phyloP scores from a whole-genome alignment of 192 early-diverging fungal species.

The Coemansia sp. region DNA sequence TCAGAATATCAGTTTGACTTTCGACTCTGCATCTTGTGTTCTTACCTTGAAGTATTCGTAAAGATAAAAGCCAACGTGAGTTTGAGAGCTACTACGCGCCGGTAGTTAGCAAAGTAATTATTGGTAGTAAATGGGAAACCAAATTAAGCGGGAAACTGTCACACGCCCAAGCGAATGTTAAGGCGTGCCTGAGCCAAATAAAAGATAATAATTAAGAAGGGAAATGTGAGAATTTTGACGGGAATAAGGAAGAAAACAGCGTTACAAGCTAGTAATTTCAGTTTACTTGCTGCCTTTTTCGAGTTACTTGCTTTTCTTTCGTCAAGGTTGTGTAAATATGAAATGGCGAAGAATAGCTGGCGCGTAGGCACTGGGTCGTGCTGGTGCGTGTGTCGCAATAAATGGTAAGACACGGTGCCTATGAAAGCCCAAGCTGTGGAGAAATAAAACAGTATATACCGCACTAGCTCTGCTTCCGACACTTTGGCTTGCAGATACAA shows the following conservation, averaged over 20 bases:
- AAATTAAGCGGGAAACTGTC: background rate
- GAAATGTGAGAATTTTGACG: background rate
- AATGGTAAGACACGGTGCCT: background rate
- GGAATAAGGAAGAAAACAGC: conserved; percentile 7
- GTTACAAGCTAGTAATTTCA: conserved; percentile 12
- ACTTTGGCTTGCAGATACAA: background rate
- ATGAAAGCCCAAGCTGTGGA: background rate
- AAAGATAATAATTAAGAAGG: background rate
- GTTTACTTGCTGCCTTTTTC: background rate
- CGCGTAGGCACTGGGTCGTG: background rate
- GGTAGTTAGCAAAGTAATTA: background rate
- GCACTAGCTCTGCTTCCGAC: background rate
- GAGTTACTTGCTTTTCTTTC: background rate
- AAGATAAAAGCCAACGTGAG: background rate
- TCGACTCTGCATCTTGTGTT: background rate
- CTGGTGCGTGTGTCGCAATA: background rate
- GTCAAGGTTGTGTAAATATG: background rate
- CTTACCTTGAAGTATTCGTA: background rate
- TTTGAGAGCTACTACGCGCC: background rate
- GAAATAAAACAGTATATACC: conserved; percentile 1
- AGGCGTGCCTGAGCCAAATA: background rate
- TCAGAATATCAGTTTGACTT: too few relatives aligned
- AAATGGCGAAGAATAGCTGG: background rate
- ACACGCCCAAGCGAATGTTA: background rate
- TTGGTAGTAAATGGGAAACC: conserved; percentile 1